These are phyloP conservation scores for Metschnikowia gruessii DNA, from an alignment of 805 yeast species.

Conservation along the genomic window DNA sequence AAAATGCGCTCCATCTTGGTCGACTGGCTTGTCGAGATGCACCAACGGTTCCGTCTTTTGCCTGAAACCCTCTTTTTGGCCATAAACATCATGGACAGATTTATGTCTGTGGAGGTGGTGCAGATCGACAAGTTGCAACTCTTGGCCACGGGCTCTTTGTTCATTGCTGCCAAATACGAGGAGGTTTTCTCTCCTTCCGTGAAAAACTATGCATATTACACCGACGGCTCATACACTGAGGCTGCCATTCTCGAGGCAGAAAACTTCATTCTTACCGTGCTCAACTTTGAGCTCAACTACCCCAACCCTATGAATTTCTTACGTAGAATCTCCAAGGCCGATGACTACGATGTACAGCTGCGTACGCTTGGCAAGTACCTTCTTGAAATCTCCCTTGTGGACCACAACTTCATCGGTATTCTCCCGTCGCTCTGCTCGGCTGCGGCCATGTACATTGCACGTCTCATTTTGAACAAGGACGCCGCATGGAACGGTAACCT, in stretches of 20 bases:
- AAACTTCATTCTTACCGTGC: constrained; percentile 65
- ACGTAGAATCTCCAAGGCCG: constrained; percentile 86
- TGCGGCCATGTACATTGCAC: constrained; percentile 79
- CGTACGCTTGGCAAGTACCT: constrained; percentile 84
- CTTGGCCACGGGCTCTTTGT: constrained; percentile 79
- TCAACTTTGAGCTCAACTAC: constrained; percentile 72
- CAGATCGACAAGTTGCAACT: constrained; percentile 79
- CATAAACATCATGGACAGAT: constrained; percentile 83
- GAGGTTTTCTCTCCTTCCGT: constrained; percentile 88
- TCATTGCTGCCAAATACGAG: constrained; percentile 90
- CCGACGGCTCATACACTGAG: constrained; percentile 80
- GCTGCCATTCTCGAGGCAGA: constrained; percentile 83
- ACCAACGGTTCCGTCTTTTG: constrained; percentile 71
- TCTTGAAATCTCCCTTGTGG: constrained; percentile 73
- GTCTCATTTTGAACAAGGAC: constrained; percentile 63
- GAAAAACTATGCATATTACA: constrained; percentile 79
- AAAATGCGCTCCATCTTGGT: constrained; percentile 81
- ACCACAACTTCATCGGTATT: constrained; percentile 66
- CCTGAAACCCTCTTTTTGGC: constrained; percentile 86
- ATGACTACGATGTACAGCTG: constrained; percentile 79
- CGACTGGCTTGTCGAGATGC: constrained; percentile 95
- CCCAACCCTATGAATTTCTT: constrained; percentile 90
- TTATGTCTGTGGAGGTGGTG: constrained; percentile 69
- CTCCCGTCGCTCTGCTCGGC: constrained; percentile 83
- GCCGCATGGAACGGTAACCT: constrained; percentile 82